Base-by-base conservation (phyloP, 2,329 filamentous ascomycete genomes). In the Capronia epimyces region DNA sequence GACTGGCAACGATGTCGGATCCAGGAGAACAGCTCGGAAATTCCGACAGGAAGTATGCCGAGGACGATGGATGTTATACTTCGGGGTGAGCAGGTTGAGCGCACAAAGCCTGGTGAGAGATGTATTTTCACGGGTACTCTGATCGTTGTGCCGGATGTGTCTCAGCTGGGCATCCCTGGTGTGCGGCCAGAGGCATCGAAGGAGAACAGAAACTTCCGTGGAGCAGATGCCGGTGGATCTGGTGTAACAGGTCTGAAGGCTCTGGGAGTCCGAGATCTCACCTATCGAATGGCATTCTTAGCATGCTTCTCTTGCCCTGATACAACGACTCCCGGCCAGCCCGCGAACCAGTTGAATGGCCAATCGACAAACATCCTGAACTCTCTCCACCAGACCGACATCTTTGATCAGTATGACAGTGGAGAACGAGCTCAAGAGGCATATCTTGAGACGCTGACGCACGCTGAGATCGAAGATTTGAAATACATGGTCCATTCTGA, bases 1-100 rank as follows among this genome's bases (percentile, higher is more conserved):
- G 93, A 98, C 71, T 98, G 93, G 93, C 93, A 98, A 67, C 97
- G 97, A 68, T 89, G 97, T 20, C 87, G 94, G 57, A 89, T 97
- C 55, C 93, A 98, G 70, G 93, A 98, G 70, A 98, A 97, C 73
- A 95, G 89, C 60, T 91, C 91, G 3, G 93, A 98, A 67, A 98
- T 98, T 31, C 93, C 93, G 0, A 98, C 93, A 0, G 93, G 93
- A 48, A 96, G 90, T 71, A 98, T 98, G 93, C 93, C 93, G 20
- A 81, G 93, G 53, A 98, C 93, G 2, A 93, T 98, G 81, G 93
- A 98, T 64, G 86, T 98, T 36, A 96, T 98, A 60, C 71, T 98
- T 27, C 84, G 93, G 54, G 93, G 93, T 64, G 93, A 98, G 68
- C 96, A 98, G 74, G 93, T 98, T 21, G 93, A 98, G 64, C 83